A percentile compares a stretch with the other conserved stretches of the same genome.
These are phyloP conservation scores for Corrigiola litoralis DNA, from an alignment of 179 eudicot genomes.

Conservation along the genomic window DNA sequence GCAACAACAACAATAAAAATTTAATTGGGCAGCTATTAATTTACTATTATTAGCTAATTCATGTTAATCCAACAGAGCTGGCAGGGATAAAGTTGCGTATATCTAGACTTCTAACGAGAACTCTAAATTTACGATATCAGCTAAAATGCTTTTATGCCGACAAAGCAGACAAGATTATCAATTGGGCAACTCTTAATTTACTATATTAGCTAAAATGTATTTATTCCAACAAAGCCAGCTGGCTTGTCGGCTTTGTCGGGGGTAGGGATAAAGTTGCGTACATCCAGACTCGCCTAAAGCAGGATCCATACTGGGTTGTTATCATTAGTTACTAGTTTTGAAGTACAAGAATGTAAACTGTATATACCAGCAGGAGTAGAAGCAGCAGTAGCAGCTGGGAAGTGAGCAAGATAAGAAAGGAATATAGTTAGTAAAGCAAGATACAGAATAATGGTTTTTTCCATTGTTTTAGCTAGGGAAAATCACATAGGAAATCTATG, in stretches of 20 bases:
- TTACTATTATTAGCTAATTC: neutral
- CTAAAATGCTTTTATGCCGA: no score
- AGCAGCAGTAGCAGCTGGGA: constrained; percentile 54
- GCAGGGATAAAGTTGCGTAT: neutral
- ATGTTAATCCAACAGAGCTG: no score
- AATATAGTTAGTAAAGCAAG: constrained; percentile 30
- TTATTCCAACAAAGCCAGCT: no score
- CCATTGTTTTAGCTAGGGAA: constrained; percentile 30
- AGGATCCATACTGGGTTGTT: neutral
- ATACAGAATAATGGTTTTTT: constrained; percentile 17
- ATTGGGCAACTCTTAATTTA: neutral
- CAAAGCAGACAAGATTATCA: no score
- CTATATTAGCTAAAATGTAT: neutral
- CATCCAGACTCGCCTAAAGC: neutral
- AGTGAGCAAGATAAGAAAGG: constrained; percentile 26
- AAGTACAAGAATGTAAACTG: neutral
- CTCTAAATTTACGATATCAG: no score
- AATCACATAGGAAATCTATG: constrained; percentile 5
- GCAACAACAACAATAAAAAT: constrained; percentile 13
- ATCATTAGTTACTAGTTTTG: neutral
- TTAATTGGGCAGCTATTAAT: neutral
- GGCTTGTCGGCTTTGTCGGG: no score
- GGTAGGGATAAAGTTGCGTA: neutral
- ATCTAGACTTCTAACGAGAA: neutral
- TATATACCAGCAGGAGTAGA: constrained; percentile 42